Base-by-base conservation (phyloP, 257 asterid species). In the Nicotiana attenuata region DNA sequence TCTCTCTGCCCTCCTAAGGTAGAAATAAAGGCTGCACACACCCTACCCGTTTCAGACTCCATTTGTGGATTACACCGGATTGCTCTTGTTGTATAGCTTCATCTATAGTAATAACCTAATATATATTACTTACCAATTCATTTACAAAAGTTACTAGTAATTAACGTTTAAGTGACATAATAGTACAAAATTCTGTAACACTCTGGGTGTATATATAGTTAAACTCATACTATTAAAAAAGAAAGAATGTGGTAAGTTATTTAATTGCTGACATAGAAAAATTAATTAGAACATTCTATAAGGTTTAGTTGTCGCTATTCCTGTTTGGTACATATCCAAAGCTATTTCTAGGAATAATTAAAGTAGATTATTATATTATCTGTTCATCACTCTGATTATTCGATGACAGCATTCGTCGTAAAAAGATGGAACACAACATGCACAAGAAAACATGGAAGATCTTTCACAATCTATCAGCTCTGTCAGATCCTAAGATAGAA, bases 381-480 rank as follows among this genome's bases (percentile, higher is more conserved):
- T 17, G 75, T 65, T 86, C 53, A 33, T 56, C 57, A 11, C 19
- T 14, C 57, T 52, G 6, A 4, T 50, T 73, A 73, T 50, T 50
- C n/a, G 38, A 50, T 73, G 76, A 87, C 60, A 85, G 87, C 81
- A 68, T 61, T 64, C 75, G 83, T 59, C 77, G 79, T 82, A 26
- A 85, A 83, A 89, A 81, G 84, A 57, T 81, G 67, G 65, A 84
- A 87, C 78, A 29, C 78, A 83, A 79, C 86, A 84, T 85, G 80
- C 86, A 86, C 82, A 85, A 83, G 55, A 82, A 87, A 87, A 86
- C 88, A 77, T 24, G 81, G 64, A 78, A 85, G 87, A 90, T 88
- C 85, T 82, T 88, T 65, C 82, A 78, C 76, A 81, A 86, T 86
- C 89, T 84, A 78, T 67, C 7, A 67, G 20, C 53, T 41, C 53